Evolutionary conservation across 768 basidiomycete species (phyloP), one percentile per base, ranked within the genome.

Genomic region (Auriscalpium microsporum): DNA sequence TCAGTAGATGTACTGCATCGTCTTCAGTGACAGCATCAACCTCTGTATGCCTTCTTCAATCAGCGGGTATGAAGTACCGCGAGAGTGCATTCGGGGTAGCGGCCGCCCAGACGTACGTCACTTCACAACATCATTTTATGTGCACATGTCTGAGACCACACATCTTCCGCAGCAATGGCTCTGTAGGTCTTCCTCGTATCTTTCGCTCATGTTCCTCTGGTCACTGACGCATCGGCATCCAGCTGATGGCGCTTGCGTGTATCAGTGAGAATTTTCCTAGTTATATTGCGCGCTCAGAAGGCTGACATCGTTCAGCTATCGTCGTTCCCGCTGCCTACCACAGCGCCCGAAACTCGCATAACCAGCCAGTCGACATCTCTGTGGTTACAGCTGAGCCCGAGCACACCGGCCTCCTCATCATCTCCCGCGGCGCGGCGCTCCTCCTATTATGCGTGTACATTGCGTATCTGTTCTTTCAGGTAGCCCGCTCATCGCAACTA

Each of bases 261-360:
- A 88, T 92, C 68, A 93, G 86, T 89, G 64, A 56, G 84, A 13
- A 33, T 7, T 17, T 13, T 8, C 4, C 23, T n/a, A 2, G 14
- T 17, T 4, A 36, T 9, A 13, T 42, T 42, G 14, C 1, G 14
- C 2, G 45, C 1, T 45, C 52, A 11, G 34, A 33, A 44, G 45
- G 52, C 54, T 44, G 47, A 56, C 37, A 54, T 38, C 52, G 1
- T 28, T 56, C 45, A 77, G 87, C 91, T 44, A 80, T 96, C 44
- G 84, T 95, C 62, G 89, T 95, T 56, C 93, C 93, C 34, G 93
- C 94, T 40, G 93, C 93, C 3, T 95, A 90, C 62, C 75, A 81
- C 60, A 78, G 74, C 63, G 74, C 45, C 5, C 6, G 57, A 23
- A 53, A 4, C 40, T 42, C 44, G 48, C 57, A 62, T 52, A 62